Percentiles rank a stretch among this genome's conserved stretches.
Conservation (phyloP, 352 stramenopile genomes). For the Globisporangium lucens region DNA sequence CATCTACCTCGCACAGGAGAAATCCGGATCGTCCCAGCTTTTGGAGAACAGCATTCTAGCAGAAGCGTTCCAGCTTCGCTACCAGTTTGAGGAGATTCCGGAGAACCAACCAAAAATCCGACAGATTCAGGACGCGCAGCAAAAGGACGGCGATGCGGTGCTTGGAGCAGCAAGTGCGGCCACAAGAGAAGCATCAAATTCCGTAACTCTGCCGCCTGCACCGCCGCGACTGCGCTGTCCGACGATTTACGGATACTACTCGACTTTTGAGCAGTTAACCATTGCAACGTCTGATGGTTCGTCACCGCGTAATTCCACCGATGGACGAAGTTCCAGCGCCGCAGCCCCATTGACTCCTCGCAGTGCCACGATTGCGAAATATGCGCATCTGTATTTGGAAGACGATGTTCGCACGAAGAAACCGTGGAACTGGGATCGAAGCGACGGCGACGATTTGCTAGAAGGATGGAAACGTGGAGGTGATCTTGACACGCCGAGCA, state of each 20-base stretch:
- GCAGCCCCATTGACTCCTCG: constrained; percentile 45
- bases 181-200: constrained; percentile 7
- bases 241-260: constrained; percentile 74
- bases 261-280: constrained; percentile 59
- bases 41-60: constrained; percentile 36
- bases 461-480: constrained; percentile 6
- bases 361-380: constrained; percentile 72
- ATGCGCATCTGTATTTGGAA: constrained; percentile 67
- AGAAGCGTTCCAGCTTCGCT: constrained; percentile 52
- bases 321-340: neutral
- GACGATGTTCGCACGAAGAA: constrained; percentile 52
- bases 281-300: constrained; percentile 7
- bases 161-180: neutral
- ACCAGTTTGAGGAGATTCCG: constrained; percentile 64
- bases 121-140: constrained; percentile 13
- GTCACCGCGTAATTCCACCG: neutral
- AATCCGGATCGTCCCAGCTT: constrained; percentile 29
- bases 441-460: constrained; percentile 39
- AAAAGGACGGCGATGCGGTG: neutral
- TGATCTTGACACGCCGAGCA: neutral
- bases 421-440: constrained; percentile 56
- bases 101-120: constrained; percentile 48
- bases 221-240: constrained; percentile 46
- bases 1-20: constrained; percentile 55
- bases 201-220: constrained; percentile 14